Evolutionary conservation across 2,329 filamentous ascomycete species (phyloP).

Genomic region (Talaromyces sp.): DNA sequence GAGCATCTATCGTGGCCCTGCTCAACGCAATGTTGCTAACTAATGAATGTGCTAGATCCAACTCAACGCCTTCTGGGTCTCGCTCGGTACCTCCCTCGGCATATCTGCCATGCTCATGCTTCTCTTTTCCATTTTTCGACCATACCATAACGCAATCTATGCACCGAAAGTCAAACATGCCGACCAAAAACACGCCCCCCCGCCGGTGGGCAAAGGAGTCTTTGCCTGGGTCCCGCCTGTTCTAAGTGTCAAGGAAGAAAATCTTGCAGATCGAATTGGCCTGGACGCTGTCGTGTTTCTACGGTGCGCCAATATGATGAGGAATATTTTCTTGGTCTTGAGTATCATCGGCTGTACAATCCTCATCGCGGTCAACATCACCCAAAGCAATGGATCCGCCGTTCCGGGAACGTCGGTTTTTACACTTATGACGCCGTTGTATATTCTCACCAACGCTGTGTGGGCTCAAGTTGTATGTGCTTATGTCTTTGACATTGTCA

Average conservation of each 20-base stretch:
- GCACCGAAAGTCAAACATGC: conserved; percentile 90
- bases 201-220: conserved; percentile 77
- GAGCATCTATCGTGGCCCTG: conserved; percentile 38
- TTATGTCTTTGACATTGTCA: conserved; percentile 67
- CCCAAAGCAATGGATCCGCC: conserved; percentile 42
- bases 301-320: conserved; percentile 82
- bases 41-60: conserved; percentile 44
- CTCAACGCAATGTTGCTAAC: conserved; percentile 39
- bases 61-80: conserved; percentile 67
- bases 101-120: conserved; percentile 70
- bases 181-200: conserved; percentile 84
- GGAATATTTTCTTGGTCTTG: conserved; percentile 78
- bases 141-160: conserved; percentile 88
- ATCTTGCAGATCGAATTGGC: conserved; percentile 76
- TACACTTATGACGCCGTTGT: conserved; percentile 50
- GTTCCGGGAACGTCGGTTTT: conserved; percentile 32
- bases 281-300: conserved; percentile 90
- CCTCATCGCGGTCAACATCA: conserved; percentile 75
- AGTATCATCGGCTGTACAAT: conserved; percentile 70
- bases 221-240: conserved; percentile 84
- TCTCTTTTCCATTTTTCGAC: conserved; percentile 82
- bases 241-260: conserved; percentile 69
- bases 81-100: conserved; percentile 73
- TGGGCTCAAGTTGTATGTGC: conserved; percentile 60
- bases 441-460: conserved; percentile 45